Evolutionary conservation across 345 rosid species (phyloP).

Genomic region (Draba incana): DNA sequence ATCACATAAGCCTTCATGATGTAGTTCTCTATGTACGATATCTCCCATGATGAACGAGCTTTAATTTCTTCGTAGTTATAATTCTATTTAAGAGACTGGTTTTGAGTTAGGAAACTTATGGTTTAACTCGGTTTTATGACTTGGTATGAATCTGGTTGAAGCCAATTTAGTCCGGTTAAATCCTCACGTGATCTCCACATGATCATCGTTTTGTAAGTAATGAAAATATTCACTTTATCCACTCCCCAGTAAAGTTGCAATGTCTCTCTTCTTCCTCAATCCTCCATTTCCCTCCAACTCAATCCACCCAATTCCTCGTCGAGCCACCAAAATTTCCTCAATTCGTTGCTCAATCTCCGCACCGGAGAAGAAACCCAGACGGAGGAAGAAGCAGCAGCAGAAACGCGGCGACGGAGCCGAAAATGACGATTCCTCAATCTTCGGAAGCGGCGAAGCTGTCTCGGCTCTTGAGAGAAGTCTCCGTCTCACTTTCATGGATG

Average conservation of each 20-base stretch:
- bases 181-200: too few relatives aligned
- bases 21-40: too few relatives aligned
- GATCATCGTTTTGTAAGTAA: too few relatives aligned
- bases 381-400: constrained; percentile 41
- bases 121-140: background rate
- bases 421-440: constrained; percentile 15
- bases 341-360: constrained; percentile 42
- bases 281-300: constrained; percentile 43
- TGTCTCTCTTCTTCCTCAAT: constrained; percentile 43
- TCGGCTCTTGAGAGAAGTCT: constrained; percentile 75
- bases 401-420: constrained; percentile 37
- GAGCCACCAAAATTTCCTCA: constrained; percentile 18
- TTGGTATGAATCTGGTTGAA: constrained; percentile 3
- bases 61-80: too few relatives aligned
- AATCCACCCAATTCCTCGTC: constrained; percentile 40
- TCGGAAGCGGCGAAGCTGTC: constrained; percentile 33
- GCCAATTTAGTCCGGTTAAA: constrained; percentile 1
- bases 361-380: constrained; percentile 46
- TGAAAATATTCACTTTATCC: constrained; percentile 32
- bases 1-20: too few relatives aligned
- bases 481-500: constrained; percentile 90
- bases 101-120: too few relatives aligned
- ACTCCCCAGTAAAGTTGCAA: constrained; percentile 30
- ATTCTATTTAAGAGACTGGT: too few relatives aligned
- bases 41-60: too few relatives aligned